Percentiles rank a stretch among this genome's conserved stretches.
These are phyloP conservation scores for Debaryomycetaceae sp. DNA, from an alignment of 1,139 yeast genomes.

Conservation along the genomic window DNA sequence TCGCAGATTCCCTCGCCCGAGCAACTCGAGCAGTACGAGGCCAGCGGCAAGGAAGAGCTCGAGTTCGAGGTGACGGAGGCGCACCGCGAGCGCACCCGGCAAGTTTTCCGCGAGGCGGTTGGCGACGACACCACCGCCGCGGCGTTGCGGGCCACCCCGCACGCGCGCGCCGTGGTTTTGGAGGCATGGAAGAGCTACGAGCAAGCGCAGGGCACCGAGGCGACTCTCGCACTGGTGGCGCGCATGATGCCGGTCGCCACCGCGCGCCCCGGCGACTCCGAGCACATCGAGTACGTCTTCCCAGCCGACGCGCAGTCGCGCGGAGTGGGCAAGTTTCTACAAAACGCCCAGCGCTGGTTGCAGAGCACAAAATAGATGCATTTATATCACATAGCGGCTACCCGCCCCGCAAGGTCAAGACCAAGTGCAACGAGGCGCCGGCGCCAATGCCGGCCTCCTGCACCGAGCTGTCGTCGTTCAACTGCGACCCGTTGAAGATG, in stretches of 20 bases:
- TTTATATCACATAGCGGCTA: slow-evolving; percentile 4
- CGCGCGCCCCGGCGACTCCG: slow-evolving; percentile 52
- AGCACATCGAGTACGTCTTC: slow-evolving; percentile 60
- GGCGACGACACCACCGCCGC: too few species aligned
- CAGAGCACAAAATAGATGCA: background rate
- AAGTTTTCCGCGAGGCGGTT: slow-evolving; percentile 56
- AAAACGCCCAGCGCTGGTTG: slow-evolving; percentile 63
- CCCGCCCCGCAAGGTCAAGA: slow-evolving; percentile 89
- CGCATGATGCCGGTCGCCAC: slow-evolving; percentile 51
- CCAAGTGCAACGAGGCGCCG: slow-evolving; percentile 84
- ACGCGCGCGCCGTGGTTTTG: slow-evolving; percentile 49
- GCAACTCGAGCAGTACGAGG: slow-evolving; percentile 41
- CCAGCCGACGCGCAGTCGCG: slow-evolving; percentile 51
- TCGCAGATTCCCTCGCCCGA: slow-evolving; percentile 55
- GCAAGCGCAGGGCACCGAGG: slow-evolving; percentile 50
- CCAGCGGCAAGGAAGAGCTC: slow-evolving; percentile 41
- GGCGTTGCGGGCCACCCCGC: slow-evolving; percentile 23
- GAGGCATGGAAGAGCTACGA: slow-evolving; percentile 72
- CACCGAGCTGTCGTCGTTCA: slow-evolving; percentile 74
- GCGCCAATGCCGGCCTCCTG: slow-evolving; percentile 62
- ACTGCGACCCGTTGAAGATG: slow-evolving; percentile 86
- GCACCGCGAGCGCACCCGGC: slow-evolving; percentile 50
- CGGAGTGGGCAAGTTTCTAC: slow-evolving; percentile 49
- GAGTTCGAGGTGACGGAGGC: slow-evolving; percentile 50
- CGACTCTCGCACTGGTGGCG: slow-evolving; percentile 30